Base-by-base conservation (phyloP, 1,139 yeast genomes). In the Magnusiomyces sp. region DNA sequence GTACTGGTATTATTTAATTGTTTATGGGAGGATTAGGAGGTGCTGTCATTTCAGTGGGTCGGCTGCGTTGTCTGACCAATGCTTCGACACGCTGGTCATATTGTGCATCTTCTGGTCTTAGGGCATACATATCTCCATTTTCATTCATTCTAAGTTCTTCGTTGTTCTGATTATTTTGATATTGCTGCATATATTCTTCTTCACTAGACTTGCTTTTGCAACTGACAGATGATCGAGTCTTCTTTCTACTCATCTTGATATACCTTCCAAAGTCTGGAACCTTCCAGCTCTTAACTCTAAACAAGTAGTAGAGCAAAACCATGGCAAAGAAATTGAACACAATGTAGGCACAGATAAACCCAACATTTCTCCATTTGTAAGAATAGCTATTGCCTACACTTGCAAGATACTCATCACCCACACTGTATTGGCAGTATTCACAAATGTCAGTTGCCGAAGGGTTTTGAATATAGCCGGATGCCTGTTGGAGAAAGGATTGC, bases 281-380 rank as follows among this genome's bases (percentile, higher is more conserved):
- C 2, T 43, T 33, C 43, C 52, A 42, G 54, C 42, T 43, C 43
- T 51, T 29, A 11, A 54, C 52, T 14, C 59, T 46, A 49, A 56
- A 56, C 20, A 50, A 58, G 55, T 70, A 73, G 60, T 73, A 76
- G n/a, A 70, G 55, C 2, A 53, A 54, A 51, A 76, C 59, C 76
- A 76, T 72, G 3, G 73, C 75, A 47, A 66, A 53, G 19, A 79
- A 39, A 60, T 82, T 81, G 70, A 81, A 80, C 31, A 68, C 50
- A 53, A 79, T 71, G 62, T 77, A 82, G 11, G 68, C 81, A 68
- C 76, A 76, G 56, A 71, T 70, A 53, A 83, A 70, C 17, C 89
- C 89, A 52, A 81, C 54, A 59, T 82, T 80, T 70, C 88, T 75
- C 86, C 87, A 81, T 59, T 77, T 71, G 58, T 74, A 64, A 31